Conservation (phyloP, 495 filamentous ascomycete genomes). For the Hyaloscypha finlandica region DNA sequence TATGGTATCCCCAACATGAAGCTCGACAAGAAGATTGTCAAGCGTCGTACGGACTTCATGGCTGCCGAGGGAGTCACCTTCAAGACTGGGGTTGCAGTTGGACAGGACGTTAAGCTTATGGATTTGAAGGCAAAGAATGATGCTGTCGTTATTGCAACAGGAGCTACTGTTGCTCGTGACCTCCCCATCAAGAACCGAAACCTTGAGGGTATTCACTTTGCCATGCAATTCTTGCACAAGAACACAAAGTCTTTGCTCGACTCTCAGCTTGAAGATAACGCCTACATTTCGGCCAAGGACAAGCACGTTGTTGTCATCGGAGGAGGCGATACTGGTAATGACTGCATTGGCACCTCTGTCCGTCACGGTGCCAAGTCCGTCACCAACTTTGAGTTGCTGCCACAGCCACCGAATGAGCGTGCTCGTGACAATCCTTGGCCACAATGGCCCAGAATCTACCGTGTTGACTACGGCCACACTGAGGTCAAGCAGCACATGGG, state of each 20-base stretch:
- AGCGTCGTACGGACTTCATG: slow-evolving; percentile 97
- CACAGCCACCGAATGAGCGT: slow-evolving; percentile 91
- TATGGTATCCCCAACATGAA: slow-evolving; percentile 99
- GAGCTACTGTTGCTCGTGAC: slow-evolving; percentile 94
- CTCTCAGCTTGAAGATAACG: slow-evolving; percentile 79
- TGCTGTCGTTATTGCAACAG: slow-evolving; percentile 94
- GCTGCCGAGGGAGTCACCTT: slow-evolving; percentile 87
- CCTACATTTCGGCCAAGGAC: slow-evolving; percentile 95
- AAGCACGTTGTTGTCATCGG: slow-evolving; percentile 98
- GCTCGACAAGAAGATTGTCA: slow-evolving; percentile 97
- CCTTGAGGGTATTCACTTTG: slow-evolving; percentile 93
- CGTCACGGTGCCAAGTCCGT: slow-evolving; percentile 97
- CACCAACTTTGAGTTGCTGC: slow-evolving; percentile 96
- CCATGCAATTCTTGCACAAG: slow-evolving; percentile 97
- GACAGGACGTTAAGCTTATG: slow-evolving; percentile 74
- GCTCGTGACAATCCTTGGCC: slow-evolving; percentile 98
- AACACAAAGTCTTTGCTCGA: slow-evolving; percentile 99
- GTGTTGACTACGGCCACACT: slow-evolving; percentile 94
- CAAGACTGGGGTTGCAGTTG: slow-evolving; percentile 74
- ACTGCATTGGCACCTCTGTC: slow-evolving; percentile 98
- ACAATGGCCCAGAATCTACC: slow-evolving; percentile 98
- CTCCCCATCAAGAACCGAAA: slow-evolving; percentile 90
- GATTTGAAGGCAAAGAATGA: slow-evolving; percentile 78
- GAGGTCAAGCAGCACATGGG: slow-evolving; percentile 98
- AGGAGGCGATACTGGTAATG: slow-evolving; percentile 98